A percentile compares a stretch with the other conserved stretches of the same genome.
Evolutionary conservation across 2,329 filamentous ascomycete species (phyloP).

Genomic region (Coniochaeta pulveracea): DNA sequence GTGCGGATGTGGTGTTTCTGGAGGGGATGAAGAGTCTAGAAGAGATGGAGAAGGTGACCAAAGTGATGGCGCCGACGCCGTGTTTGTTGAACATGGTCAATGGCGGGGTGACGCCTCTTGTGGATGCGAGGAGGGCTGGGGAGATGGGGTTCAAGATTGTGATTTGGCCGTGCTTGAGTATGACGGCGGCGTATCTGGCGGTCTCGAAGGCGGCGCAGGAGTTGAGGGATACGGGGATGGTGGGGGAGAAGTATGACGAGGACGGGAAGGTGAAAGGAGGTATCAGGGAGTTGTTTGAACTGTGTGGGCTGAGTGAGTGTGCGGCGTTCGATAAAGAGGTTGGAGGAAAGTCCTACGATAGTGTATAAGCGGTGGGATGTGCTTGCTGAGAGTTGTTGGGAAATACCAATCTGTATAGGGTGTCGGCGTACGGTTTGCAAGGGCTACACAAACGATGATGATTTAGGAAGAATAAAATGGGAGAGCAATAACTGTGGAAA

Average conservation of each 20-base stretch:
- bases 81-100: slow-evolving; percentile 20
- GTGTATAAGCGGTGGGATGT: no score
- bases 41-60: slow-evolving; percentile 18
- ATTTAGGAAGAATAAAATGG: no score
- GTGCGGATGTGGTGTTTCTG: slow-evolving; percentile 49
- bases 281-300: slow-evolving; percentile 17
- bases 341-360: slow-evolving; percentile 17
- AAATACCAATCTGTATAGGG: neutral
- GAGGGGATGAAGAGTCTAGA: slow-evolving; percentile 43
- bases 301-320: slow-evolving; percentile 17
- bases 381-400: no score
- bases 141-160: slow-evolving; percentile 19
- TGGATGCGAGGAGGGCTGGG: slow-evolving; percentile 15
- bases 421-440: slow-evolving; percentile 19
- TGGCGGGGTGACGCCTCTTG: slow-evolving; percentile 20
- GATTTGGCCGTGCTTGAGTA: slow-evolving; percentile 19
- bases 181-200: slow-evolving; percentile 19
- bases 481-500: no score
- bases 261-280: slow-evolving; percentile 15
- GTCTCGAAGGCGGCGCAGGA: slow-evolving; percentile 18
- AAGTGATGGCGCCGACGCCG: slow-evolving; percentile 15
- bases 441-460: no score
- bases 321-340: slow-evolving; percentile 17
- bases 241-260: slow-evolving; percentile 15
- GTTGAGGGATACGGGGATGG: slow-evolving; percentile 18